These are phyloP conservation scores for Cadophora luteo-olivacea DNA, from an alignment of 2,329 filamentous ascomycete species.

Conservation along the genomic window DNA sequence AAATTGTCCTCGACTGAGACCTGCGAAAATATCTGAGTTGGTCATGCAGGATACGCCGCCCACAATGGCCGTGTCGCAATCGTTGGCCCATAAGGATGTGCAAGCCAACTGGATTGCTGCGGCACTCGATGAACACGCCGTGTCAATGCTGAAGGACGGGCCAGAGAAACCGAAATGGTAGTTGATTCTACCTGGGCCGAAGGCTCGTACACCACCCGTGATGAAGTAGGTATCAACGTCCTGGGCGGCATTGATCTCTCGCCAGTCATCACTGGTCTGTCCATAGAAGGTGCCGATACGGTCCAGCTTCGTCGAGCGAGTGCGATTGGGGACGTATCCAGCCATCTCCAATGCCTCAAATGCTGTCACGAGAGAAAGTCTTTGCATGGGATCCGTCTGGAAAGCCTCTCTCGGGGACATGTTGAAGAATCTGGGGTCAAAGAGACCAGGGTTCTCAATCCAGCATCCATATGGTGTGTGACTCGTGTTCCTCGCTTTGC, in stretches of 20 bases:
- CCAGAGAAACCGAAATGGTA: constrained; percentile 53
- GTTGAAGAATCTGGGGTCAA: constrained; percentile 86
- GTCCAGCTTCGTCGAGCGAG: constrained; percentile 50
- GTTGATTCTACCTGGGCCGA: constrained; percentile 46
- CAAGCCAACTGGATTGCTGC: constrained; percentile 46
- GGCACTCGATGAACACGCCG: constrained; percentile 50
- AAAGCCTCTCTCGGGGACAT: constrained; percentile 83
- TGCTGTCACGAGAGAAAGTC: constrained; percentile 76
- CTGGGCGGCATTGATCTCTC: constrained; percentile 44
- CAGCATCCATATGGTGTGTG: constrained; percentile 79
- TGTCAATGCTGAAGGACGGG: constrained; percentile 50
- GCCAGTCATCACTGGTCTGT: constrained; percentile 44
- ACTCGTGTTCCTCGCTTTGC: constrained; percentile 77
- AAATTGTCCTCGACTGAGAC: constrained; percentile 43
- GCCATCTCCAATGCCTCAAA: constrained; percentile 86
- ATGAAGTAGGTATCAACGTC: constrained; percentile 44
- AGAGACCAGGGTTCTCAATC: constrained; percentile 74
- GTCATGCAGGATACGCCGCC: constrained; percentile 43
- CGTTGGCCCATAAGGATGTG: constrained; percentile 40
- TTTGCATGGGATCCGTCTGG: constrained; percentile 83
- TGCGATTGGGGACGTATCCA: constrained; percentile 64
- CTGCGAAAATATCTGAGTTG: constrained; percentile 43
- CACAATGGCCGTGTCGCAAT: constrained; percentile 44
- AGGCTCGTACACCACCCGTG: constrained; percentile 43
- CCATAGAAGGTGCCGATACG: constrained; percentile 45